A percentile compares a stretch with the other conserved stretches of the same genome.
Conservation (phyloP, 164 flowering plant species). For the Magnolia changhungtana region DNA sequence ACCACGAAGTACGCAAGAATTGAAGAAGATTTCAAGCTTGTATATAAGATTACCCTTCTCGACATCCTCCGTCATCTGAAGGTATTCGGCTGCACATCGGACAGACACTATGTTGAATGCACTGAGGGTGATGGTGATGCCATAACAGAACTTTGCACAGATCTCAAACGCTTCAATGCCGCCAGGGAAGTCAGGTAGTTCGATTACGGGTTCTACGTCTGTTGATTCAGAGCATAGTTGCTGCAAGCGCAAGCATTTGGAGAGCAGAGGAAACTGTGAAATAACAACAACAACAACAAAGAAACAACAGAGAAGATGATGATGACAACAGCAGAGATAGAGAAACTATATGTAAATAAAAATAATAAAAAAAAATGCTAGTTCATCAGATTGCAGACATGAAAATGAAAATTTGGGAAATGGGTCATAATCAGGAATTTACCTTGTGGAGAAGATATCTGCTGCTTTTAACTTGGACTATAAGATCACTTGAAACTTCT, state of each 20-base stretch:
- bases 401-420: background rate
- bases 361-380: no score
- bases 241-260: constrained; percentile 73
- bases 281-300: background rate
- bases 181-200: constrained; percentile 82
- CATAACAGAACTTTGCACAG: constrained; percentile 96
- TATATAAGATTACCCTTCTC: constrained; percentile 84
- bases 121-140: constrained; percentile 88
- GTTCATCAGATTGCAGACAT: background rate
- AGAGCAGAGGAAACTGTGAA: constrained; percentile 85
- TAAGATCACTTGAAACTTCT: constrained; percentile 88
- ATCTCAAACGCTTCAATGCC: constrained; percentile 86
- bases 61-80: constrained; percentile 89
- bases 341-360: background rate
- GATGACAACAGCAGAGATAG: background rate
- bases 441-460: constrained; percentile 97
- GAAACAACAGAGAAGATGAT: no score
- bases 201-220: constrained; percentile 53
- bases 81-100: constrained; percentile 86
- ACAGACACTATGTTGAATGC: constrained; percentile 76
- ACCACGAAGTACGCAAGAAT: constrained; percentile 82
- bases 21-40: constrained; percentile 83
- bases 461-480: constrained; percentile 68
- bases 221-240: constrained; percentile 55
- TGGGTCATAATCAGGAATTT: constrained; percentile 1